These are phyloP conservation scores for Globisporangium parvum DNA, from an alignment of 352 stramenopile species.

Conservation along the genomic window DNA sequence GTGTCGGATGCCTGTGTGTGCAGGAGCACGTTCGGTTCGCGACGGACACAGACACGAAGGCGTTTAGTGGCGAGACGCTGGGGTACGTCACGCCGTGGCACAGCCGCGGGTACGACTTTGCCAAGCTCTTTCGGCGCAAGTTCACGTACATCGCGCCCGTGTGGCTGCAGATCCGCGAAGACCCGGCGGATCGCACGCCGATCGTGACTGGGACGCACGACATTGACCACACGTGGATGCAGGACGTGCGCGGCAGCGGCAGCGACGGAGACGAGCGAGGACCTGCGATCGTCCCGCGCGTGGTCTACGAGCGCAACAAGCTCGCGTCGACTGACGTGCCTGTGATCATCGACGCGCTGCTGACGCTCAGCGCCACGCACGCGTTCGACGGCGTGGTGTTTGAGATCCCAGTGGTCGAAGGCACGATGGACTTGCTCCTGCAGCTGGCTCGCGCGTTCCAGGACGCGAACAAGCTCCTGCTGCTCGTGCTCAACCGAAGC, in stretches of 20 bases:
- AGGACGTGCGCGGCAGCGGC: slow-evolving; percentile 29
- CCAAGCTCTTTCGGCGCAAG: slow-evolving; percentile 63
- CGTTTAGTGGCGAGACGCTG: slow-evolving; percentile 50
- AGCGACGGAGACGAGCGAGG: slow-evolving; percentile 11
- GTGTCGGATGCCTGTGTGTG: neutral
- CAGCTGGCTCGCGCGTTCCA: slow-evolving; percentile 46
- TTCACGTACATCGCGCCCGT: slow-evolving; percentile 76
- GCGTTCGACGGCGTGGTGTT: slow-evolving; percentile 72
- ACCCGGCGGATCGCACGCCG: slow-evolving; percentile 29
- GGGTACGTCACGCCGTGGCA: slow-evolving; percentile 84
- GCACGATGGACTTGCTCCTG: slow-evolving; percentile 58
- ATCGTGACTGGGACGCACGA: slow-evolving; percentile 69
- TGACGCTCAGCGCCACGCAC: slow-evolving; percentile 31
- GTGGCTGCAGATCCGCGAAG: slow-evolving; percentile 75
- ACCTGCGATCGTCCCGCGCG: slow-evolving; percentile 59
- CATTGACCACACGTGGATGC: slow-evolving; percentile 56
- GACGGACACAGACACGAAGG: slow-evolving; percentile 8
- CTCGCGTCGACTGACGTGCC: slow-evolving; percentile 43
- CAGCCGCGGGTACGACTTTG: slow-evolving; percentile 64
- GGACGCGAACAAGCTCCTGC: slow-evolving; percentile 41
- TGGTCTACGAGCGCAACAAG: slow-evolving; percentile 75
- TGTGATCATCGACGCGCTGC: slow-evolving; percentile 45
- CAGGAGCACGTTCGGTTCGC: slow-evolving; percentile 33
- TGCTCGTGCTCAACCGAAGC: slow-evolving; percentile 59
- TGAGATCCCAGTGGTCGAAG: slow-evolving; percentile 58